phyloP scores from a whole-genome alignment of 2,329 filamentous ascomycete genomes.

The Colletotrichum sp. region DNA sequence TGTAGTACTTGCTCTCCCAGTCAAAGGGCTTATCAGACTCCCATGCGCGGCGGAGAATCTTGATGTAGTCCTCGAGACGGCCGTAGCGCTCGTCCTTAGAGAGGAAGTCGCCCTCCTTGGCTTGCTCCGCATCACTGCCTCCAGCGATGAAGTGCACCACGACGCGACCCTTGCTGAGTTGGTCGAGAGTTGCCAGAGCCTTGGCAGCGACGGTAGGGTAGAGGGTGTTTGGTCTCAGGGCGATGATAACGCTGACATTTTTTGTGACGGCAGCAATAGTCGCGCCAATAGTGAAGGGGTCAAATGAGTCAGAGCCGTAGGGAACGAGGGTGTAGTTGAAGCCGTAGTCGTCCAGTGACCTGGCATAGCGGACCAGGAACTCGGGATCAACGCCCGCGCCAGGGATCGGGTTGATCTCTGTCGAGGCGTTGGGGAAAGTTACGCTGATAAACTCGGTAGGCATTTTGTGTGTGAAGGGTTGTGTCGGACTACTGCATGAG shows the following conservation, averaged over 20 bases:
- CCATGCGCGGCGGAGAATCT: conserved; percentile 65
- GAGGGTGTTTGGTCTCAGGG: conserved; percentile 65
- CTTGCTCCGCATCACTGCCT: conserved; percentile 65
- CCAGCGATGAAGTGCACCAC: conserved; percentile 70
- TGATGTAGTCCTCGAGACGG: conserved; percentile 66
- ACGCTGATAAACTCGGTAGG: conserved; percentile 63
- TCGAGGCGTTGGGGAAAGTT: conserved; percentile 62
- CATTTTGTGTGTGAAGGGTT: conserved; percentile 31
- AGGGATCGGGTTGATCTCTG: conserved; percentile 58
- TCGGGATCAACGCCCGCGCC: conserved; percentile 58
- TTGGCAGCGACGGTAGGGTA: conserved; percentile 69
- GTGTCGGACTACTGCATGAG: background rate
- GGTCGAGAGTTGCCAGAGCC: conserved; percentile 65
- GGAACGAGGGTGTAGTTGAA: conserved; percentile 68
- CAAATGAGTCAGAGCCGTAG: conserved; percentile 59
- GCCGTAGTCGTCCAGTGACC: conserved; percentile 62
- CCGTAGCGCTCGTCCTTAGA: conserved; percentile 62
- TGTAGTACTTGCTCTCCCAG: conserved; percentile 65
- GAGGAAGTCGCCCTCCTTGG: conserved; percentile 64
- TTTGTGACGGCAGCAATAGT: conserved; percentile 63
- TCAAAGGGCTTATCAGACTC: conserved; percentile 61
- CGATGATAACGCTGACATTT: conserved; percentile 65
- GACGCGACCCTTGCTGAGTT: conserved; percentile 60
- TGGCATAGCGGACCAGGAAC: conserved; percentile 61
- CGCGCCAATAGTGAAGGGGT: conserved; percentile 64